Evolutionary conservation across 768 basidiomycete species (phyloP), one percentile per base, ranked within the genome.

Genomic region (Rubroboletus satanas): DNA sequence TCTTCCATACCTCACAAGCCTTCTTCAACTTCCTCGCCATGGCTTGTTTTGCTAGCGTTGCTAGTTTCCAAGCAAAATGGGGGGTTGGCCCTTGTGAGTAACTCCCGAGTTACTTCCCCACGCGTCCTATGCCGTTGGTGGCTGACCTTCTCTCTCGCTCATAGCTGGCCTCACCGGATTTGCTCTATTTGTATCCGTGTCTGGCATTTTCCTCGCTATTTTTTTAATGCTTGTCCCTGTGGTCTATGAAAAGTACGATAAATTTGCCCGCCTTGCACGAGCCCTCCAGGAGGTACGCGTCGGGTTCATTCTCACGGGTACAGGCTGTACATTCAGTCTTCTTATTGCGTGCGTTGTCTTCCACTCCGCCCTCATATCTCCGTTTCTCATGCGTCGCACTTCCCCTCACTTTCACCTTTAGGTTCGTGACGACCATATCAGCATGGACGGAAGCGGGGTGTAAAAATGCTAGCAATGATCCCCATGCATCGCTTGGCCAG

Each of bases 1-100:
- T 91, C 52, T 84, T 85, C 66, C 84, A 89, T 68, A 69, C 81
- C 31, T 84, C 82, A 3, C 89, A 96, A 75, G 80, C 84, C 51
- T 94, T 98, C 78, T 93, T 96, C 83, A 87, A 88, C 69, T 97
- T 98, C 67, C 79, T 98, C 44, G 83, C 91, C 12, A 88, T 96
- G 83, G 88, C 87, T 45, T 95, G 92, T 66, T 93, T 92, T 62
- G 95, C 90, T 8, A 86, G 88, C 62, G 89, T 93, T 4, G 94
- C 94, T 0, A 75, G 78, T 21, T 98, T 96, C 71, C 94, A 98
- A 63, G 85, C 90, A 5, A 87, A 88, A 60, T 94, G 83, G 83
- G 66, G 77, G 10, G 80, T 96, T 23, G 90, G 90, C 8, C 90
- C 92, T 37, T 97, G 94, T 96, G 62, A 62, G 93, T 83, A 17